Conservation (phyloP, 225 moss, liverwort and hornwort genomes). For the Climacium dendroides region DNA sequence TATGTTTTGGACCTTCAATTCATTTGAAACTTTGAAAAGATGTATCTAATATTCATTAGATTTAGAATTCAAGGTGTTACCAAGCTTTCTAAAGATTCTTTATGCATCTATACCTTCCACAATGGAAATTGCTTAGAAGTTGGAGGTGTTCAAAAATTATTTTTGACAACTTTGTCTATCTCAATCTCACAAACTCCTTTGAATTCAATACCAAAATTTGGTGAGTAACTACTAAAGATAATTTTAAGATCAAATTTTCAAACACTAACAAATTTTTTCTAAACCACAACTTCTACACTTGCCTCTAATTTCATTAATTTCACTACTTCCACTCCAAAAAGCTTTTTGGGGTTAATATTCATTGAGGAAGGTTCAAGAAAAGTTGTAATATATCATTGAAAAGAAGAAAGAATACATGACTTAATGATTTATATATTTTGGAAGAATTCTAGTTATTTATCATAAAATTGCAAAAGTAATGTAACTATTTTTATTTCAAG, state of each 20-base stretch:
- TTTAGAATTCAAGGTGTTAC: not conserved
- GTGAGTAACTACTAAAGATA: not conserved
- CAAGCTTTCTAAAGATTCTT: not conserved
- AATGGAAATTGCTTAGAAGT: rapidly evolving
- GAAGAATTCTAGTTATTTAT: not conserved
- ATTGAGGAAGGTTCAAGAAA: not conserved
- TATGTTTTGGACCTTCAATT: not conserved
- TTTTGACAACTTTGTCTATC: not conserved
- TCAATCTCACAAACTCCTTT: too few relatives aligned
- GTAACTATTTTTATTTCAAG: not conserved
- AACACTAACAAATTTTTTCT: too few relatives aligned
- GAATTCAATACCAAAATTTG: not conserved
- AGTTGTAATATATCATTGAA: not conserved
- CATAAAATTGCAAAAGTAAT: not conserved
- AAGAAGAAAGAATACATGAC: not conserved
- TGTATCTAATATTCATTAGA: not conserved
- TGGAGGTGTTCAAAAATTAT: not conserved
- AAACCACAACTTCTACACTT: not conserved
- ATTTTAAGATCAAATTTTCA: not conserved
- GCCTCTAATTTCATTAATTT: not conserved
- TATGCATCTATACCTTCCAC: not conserved
- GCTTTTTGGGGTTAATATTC: not conserved
- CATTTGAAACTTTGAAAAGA: not conserved
- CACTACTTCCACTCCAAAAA: not conserved
- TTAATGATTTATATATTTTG: not conserved